Conservation (phyloP, 352 stramenopile species). For the Phytopythium kandeliae region DNA sequence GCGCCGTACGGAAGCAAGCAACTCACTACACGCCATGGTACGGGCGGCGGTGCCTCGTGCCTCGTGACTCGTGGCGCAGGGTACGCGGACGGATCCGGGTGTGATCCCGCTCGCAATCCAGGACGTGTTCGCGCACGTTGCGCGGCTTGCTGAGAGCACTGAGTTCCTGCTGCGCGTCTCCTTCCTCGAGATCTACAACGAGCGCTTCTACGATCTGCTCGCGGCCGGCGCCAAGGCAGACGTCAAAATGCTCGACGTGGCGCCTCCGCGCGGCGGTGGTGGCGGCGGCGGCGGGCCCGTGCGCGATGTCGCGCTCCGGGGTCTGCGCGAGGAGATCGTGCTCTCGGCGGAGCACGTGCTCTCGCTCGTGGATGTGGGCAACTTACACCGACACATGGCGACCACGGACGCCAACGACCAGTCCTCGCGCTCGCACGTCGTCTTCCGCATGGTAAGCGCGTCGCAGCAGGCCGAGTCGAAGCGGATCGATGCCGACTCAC, state of each 20-base stretch:
- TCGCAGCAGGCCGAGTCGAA: no score
- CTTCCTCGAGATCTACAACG: constrained; percentile 99
- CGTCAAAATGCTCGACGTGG: constrained; percentile 74
- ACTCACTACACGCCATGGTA: no score
- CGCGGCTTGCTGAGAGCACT: constrained; percentile 29
- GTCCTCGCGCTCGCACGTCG: constrained; percentile 70
- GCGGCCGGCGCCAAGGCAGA: constrained; percentile 52
- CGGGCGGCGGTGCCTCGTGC: no score
- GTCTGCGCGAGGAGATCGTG: constrained; percentile 78
- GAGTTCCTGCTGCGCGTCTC: constrained; percentile 84
- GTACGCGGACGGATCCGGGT: constrained; percentile 48
- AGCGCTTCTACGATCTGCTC: constrained; percentile 96
- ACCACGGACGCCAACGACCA: constrained; percentile 73
- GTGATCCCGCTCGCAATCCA: constrained; percentile 84
- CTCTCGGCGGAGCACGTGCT: constrained; percentile 75
- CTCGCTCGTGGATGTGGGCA: constrained; percentile 78
- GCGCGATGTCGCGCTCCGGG: constrained; percentile 85
- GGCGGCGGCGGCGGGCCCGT: constrained; percentile 9
- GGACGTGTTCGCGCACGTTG: constrained; percentile 85
- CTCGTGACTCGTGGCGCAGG: no score
- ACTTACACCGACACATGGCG: constrained; percentile 71
- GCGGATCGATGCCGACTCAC: no score
- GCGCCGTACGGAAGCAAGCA: no score
- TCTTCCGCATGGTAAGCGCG: constrained; percentile 55
- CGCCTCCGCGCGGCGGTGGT: constrained; percentile 20